Base-by-base conservation (phyloP, 2,329 filamentous ascomycete species). In the Monosporascus cannonballus region DNA sequence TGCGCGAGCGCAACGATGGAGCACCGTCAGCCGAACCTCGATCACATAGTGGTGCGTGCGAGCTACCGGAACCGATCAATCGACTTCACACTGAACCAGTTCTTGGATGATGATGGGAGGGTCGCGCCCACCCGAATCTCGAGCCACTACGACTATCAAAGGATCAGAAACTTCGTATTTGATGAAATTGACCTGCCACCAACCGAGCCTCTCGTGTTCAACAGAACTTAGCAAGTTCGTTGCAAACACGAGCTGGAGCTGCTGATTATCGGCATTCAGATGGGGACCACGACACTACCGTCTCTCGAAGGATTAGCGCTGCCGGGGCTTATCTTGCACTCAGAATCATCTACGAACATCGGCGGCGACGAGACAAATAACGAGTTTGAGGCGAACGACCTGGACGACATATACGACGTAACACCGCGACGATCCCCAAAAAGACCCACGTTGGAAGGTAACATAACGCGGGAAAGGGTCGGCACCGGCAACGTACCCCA, bases 211-310 rank as follows among this genome's bases (percentile, higher is more conserved):
- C 18, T 50, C 49, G 49, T 50, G 37, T 45, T 50, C n/a, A 24
- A 27, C 2, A 17, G 24, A 20, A 18, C n/a, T 36, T 15, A 17
- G n/a, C 20, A 45, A 36, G 27, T 50, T 42, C 17, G 14, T 46
- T 45, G 22, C 18, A 17, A 50, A 18, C 14, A 50, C 49, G 49
- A 45, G 38, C 7, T 50, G 15, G 41, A 50, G 39, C 9, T 27
- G n/a, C 9, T 50, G n/a, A 45, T 50, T 25, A 50, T 50, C 25
- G 24, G 39, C 25, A 50, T 50, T 38, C 25, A 50, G n/a, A 45
- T 6, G 24, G 49, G 49, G 15, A 22, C 7, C 18, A 50, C 41
- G 41, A 50, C n/a, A 44, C n/a, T 45, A n/a, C 39, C 49, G 18
- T 50, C 14, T 36, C 18, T 50, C n/a, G 49, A 45, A 15, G 49